These are phyloP conservation scores for Diaporthe citrichinensis DNA, from an alignment of 2,329 filamentous ascomycete genomes.

Conservation along the genomic window DNA sequence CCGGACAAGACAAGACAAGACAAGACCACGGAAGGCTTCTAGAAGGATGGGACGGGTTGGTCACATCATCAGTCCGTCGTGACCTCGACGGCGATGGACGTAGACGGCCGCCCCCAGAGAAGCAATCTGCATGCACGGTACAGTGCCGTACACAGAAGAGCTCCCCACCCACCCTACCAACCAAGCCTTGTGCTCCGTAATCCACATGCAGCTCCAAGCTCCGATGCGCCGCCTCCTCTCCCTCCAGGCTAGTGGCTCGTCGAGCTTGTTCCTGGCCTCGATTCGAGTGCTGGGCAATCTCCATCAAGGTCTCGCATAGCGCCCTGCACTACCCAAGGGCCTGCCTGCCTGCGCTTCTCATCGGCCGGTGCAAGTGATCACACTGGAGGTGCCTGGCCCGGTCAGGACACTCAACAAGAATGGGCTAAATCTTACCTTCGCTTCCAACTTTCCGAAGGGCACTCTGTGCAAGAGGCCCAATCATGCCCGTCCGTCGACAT, in stretches of 20 bases:
- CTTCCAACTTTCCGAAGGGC: conserved; percentile 30
- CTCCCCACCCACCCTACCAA: background rate
- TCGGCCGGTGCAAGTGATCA: conserved; percentile 22
- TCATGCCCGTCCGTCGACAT: conserved; percentile 15
- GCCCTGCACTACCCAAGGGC: conserved; percentile 21
- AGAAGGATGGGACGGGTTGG: conserved; percentile 3
- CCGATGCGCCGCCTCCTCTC: conserved; percentile 22
- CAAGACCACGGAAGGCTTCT: conserved; percentile 15
- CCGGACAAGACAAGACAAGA: background rate
- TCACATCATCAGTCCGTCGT: conserved; percentile 19
- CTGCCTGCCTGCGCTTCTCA: conserved; percentile 11
- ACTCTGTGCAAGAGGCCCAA: conserved; percentile 11
- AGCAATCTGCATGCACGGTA: background rate
- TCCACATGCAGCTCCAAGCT: conserved; percentile 36
- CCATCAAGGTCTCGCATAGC: conserved; percentile 17
- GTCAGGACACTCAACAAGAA: conserved; percentile 4
- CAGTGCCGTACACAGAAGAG: background rate
- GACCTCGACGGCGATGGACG: background rate
- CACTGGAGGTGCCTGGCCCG: conserved; percentile 9
- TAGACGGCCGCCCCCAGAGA: background rate
- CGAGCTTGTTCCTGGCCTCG: conserved; percentile 12
- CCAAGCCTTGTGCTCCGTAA: conserved; percentile 9
- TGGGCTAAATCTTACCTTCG: conserved; percentile 30
- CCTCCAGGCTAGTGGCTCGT: conserved; percentile 21
- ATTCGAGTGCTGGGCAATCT: conserved; percentile 3